phyloP scores from a whole-genome alignment of 176 grass and related monocot species.

The Typha latifolia region DNA sequence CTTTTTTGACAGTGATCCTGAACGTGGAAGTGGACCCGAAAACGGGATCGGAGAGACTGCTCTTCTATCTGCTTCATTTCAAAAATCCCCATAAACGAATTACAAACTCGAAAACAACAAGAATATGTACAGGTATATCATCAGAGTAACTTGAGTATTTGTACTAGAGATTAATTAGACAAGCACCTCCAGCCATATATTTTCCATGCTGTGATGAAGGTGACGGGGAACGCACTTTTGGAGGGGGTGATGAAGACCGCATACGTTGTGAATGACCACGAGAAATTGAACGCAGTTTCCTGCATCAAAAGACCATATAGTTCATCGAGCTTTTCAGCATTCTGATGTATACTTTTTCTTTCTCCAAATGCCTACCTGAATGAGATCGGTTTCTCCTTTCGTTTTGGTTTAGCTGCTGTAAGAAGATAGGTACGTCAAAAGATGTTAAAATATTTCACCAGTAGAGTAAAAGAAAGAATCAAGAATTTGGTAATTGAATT shows the following conservation, averaged over 20 bases:
- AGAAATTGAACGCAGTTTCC: constrained; percentile 49
- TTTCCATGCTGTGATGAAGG: constrained; percentile 34
- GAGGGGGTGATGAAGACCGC: constrained; percentile 52
- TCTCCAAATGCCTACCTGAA: no score
- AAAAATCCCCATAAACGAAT: constrained; percentile 4
- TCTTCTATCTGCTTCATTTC: constrained; percentile 40
- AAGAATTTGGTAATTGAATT: constrained; percentile 2
- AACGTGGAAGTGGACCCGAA: constrained; percentile 35
- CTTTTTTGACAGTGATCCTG: constrained; percentile 52
- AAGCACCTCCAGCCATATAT: constrained; percentile 15
- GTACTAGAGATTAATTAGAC: neutral
- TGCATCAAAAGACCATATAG: constrained; percentile 12
- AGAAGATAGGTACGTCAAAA: no score
- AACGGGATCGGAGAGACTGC: constrained; percentile 31
- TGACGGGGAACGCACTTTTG: constrained; percentile 57
- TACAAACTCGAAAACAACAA: neutral
- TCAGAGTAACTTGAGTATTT: neutral
- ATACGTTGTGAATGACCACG: constrained; percentile 44
- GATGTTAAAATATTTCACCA: constrained; percentile 21
- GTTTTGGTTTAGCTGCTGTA: no score
- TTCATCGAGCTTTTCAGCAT: neutral
- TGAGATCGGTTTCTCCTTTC: no score
- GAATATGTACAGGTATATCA: neutral
- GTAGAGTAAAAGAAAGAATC: constrained; percentile 26
- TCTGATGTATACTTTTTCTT: no score